Evolutionary conservation across 495 filamentous ascomycete species (phyloP), one percentile per base, ranked within the genome.

Genomic region (Hypoxylon lienhwacheense): DNA sequence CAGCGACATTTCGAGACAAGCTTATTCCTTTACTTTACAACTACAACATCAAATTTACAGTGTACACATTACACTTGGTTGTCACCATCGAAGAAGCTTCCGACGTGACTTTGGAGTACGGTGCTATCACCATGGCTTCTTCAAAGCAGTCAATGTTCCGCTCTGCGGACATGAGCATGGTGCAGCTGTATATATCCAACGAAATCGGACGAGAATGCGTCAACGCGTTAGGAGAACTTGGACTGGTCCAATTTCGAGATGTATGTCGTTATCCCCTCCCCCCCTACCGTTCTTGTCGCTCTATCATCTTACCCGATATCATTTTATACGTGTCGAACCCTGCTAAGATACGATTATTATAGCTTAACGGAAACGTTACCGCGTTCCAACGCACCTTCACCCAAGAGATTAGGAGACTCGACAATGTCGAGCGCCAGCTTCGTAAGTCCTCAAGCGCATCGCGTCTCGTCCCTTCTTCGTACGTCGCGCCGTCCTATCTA

Each of bases 81-180:
- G 49, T 55, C 37, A 48, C 47, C 42, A 57, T 57, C 32, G 34
- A 67, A n/a, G 43, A 52, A 56, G 32, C 45, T 48, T 35, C 51
- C 8, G 43, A 37, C 44, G 47, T 59, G 43, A 16, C 46, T 55
- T 61, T 55, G 61, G 40, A 65, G 65, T 31, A 17, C 46, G 44
- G 31, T 50, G 54, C 63, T 63, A 55, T 62, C 70, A 66, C 41
- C 40, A 82, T 82, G 79, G 79, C 73, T 65, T 72, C 76, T 58
- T 65, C 71, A 63, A 77, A 87, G 75, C 91, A 97, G 73, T 95
- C 90, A 73, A 86, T 96, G 78, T 97, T 99, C 87, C 93, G 95
- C 79, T 97, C 95, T 68, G 86, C 90, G 87, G 91, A 97, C 74
- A 99, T 99, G 93, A 95, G 90, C 81, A 85, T 99, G 83, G 95